Evolutionary conservation across 306 rosid genomes (phyloP), one percentile per base, ranked within the genome.

Genomic region (Carpinus viminea): DNA sequence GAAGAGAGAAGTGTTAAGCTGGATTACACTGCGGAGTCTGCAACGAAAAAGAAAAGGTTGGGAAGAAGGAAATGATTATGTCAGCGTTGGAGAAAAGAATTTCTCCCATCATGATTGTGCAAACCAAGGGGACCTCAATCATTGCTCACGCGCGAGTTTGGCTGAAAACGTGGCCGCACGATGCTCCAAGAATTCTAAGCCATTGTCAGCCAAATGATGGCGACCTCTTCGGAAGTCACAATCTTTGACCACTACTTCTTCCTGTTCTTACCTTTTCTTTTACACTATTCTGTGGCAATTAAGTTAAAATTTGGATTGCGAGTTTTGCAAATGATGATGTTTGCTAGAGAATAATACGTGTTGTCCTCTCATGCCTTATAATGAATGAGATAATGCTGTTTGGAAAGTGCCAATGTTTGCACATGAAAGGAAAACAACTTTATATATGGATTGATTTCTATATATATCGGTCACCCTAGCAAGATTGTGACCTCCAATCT

Each of bases 131-230:
- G 31, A 38, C 70, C 64, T 87, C 89, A 89, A 88, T 88, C 82
- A 91, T 91, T 89, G 86, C 88, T 83, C 93, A 91, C 93, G 89
- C 79, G 88, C 90, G 89, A 83, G 72, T 80, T 88, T 64, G 85
- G 48, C 74, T 82, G 2, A 46, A 82, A 85, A 85, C 89, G 86
- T 83, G 89, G 87, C 87, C 80, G 80, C 87, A 84, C 84, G 73
- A 79, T 84, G 79, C 81, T 79, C 85, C 80, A 87, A 73, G 70
- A 69, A 51, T 36, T 72, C 79, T 73, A 57, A 53, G 69, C 16
- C 79, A 53, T 65, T 74, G 74, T 73, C 87, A 78, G 73, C 81
- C 74, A 53, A 83, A 88, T 88, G 78, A 90, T 88, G 46, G 12
- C 75, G 80, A 74, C 64, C 85, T 76, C 86, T 71, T 2, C 80